Conservation (phyloP, 306 rosid species). For the Arachis hypogaea region DNA sequence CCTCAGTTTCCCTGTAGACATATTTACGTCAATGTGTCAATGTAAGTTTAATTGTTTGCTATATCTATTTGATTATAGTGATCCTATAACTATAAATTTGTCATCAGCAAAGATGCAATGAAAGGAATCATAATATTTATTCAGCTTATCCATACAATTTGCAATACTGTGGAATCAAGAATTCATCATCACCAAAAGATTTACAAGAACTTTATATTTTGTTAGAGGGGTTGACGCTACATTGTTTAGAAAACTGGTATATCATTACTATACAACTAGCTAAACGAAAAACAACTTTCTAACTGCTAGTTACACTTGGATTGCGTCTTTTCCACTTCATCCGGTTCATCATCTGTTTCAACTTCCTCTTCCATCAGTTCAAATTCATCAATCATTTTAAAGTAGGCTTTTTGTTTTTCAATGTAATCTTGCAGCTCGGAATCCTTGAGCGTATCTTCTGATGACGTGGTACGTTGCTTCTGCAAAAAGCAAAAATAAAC, state of each 20-base stretch:
- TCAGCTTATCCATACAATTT: too few species aligned
- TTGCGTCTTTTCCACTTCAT: conserved; percentile 38
- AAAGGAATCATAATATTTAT: too few species aligned
- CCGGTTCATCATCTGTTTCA: conserved; percentile 48
- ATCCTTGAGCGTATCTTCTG: conserved; percentile 34
- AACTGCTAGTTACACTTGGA: conserved; percentile 32
- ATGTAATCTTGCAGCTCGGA: conserved; percentile 54
- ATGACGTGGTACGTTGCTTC: conserved; percentile 46
- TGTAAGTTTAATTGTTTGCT: not conserved
- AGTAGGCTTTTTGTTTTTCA: conserved; percentile 61
- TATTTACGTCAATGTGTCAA: too few species aligned
- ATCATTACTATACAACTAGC: conserved; percentile 50
- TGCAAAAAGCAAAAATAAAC: conserved; percentile 44
- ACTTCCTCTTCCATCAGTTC: conserved; percentile 65
- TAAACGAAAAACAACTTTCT: conserved; percentile 10
- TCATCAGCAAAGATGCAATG: too few species aligned
- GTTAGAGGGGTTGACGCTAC: conserved; percentile 32
- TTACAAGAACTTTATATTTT: conserved; percentile 28
- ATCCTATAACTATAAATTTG: not conserved
- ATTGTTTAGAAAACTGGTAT: conserved; percentile 16
- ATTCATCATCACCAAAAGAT: not conserved
- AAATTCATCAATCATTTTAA: conserved; percentile 66
- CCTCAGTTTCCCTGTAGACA: conserved; percentile 7
- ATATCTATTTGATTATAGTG: not conserved
- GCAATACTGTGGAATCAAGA: not conserved